Evolutionary conservation across 106 monocot genomes (phyloP).

Genomic region (Narthecium ossifragum): DNA sequence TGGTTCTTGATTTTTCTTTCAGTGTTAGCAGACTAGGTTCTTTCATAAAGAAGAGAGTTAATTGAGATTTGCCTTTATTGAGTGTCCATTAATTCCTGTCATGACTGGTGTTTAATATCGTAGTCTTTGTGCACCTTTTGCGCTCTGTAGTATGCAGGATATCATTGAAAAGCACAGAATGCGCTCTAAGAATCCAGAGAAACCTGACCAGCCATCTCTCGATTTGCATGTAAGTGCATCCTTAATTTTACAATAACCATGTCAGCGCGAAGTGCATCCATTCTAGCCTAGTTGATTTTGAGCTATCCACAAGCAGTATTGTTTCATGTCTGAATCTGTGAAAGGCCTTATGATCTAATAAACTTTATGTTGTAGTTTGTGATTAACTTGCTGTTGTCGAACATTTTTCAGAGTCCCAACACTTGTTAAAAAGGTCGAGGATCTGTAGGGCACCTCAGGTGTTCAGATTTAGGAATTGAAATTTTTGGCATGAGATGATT

Average conservation of each 20-base stretch:
- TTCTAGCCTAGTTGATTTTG: background rate
- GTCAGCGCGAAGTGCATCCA: background rate
- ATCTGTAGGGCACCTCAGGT: too few relatives aligned
- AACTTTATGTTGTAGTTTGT: background rate
- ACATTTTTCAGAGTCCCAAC: background rate
- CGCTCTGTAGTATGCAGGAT: slow-evolving; percentile 60
- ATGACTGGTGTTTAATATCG: background rate
- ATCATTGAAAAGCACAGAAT: slow-evolving; percentile 46
- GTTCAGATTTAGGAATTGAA: too few relatives aligned
- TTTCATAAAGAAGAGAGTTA: too few relatives aligned
- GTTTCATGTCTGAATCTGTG: too few relatives aligned
- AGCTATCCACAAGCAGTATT: too few relatives aligned
- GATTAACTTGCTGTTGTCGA: too few relatives aligned
- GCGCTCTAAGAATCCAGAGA: slow-evolving; percentile 29
- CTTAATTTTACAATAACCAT: background rate
- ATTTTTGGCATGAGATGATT: too few relatives aligned
- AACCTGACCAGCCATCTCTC: slow-evolving; percentile 35
- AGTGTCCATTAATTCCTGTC: slow-evolving; percentile 46
- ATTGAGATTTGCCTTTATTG: too few relatives aligned
- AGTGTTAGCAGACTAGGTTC: too few relatives aligned
- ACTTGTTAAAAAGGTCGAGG: too few relatives aligned
- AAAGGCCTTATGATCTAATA: too few relatives aligned
- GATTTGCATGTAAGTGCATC: slow-evolving; percentile 50
- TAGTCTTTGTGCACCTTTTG: background rate
- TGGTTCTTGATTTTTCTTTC: slow-evolving; percentile 40